phyloP scores from a whole-genome alignment of 305 asterid genomes.

The Fraxinus platypoda region DNA sequence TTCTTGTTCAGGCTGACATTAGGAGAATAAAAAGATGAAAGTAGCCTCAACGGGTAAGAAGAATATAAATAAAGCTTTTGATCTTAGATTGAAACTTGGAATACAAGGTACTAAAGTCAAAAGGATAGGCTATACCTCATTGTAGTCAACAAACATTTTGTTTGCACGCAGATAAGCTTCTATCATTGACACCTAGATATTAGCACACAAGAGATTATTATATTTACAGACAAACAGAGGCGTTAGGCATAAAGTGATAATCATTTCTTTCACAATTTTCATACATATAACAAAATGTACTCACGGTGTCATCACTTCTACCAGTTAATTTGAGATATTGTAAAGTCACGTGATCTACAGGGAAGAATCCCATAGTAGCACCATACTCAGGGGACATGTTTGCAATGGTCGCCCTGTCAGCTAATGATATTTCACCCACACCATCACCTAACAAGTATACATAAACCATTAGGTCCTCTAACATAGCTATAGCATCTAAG shows the following conservation, averaged over 20 bases:
- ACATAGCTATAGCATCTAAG: constrained; percentile 2
- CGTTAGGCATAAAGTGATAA: background rate
- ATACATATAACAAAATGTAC: constrained; percentile 26
- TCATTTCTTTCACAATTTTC: background rate
- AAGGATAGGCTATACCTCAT: constrained; percentile 40
- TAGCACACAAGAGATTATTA: constrained; percentile 13
- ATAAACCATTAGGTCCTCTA: constrained; percentile 6
- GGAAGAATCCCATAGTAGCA: constrained; percentile 98
- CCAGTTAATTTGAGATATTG: constrained; percentile 83
- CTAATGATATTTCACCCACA: constrained; percentile 75
- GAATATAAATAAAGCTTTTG: background rate
- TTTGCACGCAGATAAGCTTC: constrained; percentile 95
- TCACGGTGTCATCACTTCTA: constrained; percentile 86
- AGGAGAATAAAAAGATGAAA: background rate
- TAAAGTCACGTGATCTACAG: constrained; percentile 83
- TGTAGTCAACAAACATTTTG: constrained; percentile 86
- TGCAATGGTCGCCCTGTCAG: constrained; percentile 97
- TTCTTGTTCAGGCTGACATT: constrained; percentile 78
- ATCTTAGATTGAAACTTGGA: background rate
- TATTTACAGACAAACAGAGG: background rate
- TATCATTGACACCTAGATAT: constrained; percentile 69
- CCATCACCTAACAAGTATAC: constrained; percentile 56
- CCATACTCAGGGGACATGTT: constrained; percentile 98
- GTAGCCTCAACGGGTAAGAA: background rate
- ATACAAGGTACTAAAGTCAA: background rate